A percentile compares a stretch with the other conserved stretches of the same genome.
phyloP scores from a whole-genome alignment of 2,329 filamentous ascomycete genomes.

The Beauveria scarabaeidicola region DNA sequence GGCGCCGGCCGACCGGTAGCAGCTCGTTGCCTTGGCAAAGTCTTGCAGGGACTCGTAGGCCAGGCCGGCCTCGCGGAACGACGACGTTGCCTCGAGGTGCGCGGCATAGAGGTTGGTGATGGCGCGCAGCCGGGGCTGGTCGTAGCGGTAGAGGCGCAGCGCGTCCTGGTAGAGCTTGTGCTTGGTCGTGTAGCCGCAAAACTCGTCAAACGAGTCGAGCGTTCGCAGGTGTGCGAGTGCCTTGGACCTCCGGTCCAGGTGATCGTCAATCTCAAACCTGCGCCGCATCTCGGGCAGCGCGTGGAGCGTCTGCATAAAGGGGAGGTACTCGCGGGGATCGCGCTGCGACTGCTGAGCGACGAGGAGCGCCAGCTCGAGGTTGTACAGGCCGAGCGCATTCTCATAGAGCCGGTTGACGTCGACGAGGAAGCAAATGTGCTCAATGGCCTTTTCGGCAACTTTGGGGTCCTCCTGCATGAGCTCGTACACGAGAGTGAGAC shows the following conservation, averaged over 20 bases:
- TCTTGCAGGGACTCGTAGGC: slow-evolving; percentile 81
- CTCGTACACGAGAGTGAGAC: slow-evolving; percentile 67
- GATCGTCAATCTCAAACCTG: slow-evolving; percentile 79
- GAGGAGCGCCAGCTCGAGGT: slow-evolving; percentile 79
- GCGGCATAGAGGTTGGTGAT: slow-evolving; percentile 74
- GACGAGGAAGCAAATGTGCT: slow-evolving; percentile 95
- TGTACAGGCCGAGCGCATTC: slow-evolving; percentile 80
- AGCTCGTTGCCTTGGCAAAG: slow-evolving; percentile 65
- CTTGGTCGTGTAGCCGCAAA: slow-evolving; percentile 68
- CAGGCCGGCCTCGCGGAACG: slow-evolving; percentile 78
- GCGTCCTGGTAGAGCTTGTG: slow-evolving; percentile 72
- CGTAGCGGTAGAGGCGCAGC: slow-evolving; percentile 76
- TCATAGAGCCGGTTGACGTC: slow-evolving; percentile 91
- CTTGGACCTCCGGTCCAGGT: slow-evolving; percentile 68
- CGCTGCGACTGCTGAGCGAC: slow-evolving; percentile 95
- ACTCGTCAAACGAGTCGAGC: slow-evolving; percentile 66
- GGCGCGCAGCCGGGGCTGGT: slow-evolving; percentile 53
- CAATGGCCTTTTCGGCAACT: slow-evolving; percentile 78
- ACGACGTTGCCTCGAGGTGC: slow-evolving; percentile 64
- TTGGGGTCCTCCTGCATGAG: slow-evolving; percentile 60
- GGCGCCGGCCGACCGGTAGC: slow-evolving; percentile 72
- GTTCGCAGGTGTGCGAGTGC: slow-evolving; percentile 69
- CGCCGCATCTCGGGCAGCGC: slow-evolving; percentile 61
- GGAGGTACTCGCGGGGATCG: slow-evolving; percentile 89
- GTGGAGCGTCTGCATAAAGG: slow-evolving; percentile 84